Percentiles rank a stretch among this genome's conserved stretches.
These are phyloP conservation scores for Penicillium tannophilum DNA, from an alignment of 495 filamentous ascomycete species.

Conservation along the genomic window DNA sequence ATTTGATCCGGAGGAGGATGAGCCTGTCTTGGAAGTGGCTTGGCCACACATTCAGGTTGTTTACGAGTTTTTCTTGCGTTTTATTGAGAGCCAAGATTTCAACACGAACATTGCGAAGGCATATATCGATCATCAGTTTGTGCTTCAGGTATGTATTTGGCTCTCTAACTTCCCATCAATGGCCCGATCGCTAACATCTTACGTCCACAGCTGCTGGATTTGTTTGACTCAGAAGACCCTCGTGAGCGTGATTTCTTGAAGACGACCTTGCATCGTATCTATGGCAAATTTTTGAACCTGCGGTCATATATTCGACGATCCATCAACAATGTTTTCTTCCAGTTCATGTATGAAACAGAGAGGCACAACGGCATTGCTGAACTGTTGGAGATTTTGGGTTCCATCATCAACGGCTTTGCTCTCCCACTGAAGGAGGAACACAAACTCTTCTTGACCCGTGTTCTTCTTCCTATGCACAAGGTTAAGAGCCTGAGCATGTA, in stretches of 20 bases:
- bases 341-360: conserved; percentile 98
- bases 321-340: conserved; percentile 99
- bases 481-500: conserved; percentile 99
- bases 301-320: conserved; percentile 96
- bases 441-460: conserved; percentile 94
- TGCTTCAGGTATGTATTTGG: conserved; percentile 68
- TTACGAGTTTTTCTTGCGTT: conserved; percentile 98
- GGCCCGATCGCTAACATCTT: neutral
- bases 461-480: conserved; percentile 93
- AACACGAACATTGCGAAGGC: conserved; percentile 99
- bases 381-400: conserved; percentile 93
- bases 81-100: conserved; percentile 99
- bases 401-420: conserved; percentile 99
- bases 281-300: conserved; percentile 98
- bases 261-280: conserved; percentile 96
- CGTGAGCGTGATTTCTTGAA: conserved; percentile 97
- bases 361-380: conserved; percentile 98
- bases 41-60: conserved; percentile 99
- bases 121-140: conserved; percentile 97
- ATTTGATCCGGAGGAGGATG: conserved; percentile 98
- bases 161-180: neutral
- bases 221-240: conserved; percentile 98
- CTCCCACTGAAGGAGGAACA: conserved; percentile 98
- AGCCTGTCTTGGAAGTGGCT: conserved; percentile 95
- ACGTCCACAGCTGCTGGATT: conserved; percentile 72